phyloP scores from a whole-genome alignment of 805 yeast species.

The Candida coleopterorum region DNA sequence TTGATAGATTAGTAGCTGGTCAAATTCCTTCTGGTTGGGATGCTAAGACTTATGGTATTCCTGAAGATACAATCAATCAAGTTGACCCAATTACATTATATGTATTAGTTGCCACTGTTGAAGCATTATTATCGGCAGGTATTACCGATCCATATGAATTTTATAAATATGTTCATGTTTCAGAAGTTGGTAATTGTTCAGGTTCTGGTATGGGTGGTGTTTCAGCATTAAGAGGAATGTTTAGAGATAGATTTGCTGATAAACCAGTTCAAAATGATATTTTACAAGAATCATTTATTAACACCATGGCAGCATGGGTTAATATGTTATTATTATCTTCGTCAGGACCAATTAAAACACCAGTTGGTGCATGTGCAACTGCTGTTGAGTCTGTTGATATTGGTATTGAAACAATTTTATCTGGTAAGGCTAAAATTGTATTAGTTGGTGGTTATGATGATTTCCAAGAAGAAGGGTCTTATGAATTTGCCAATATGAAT shows the following conservation, averaged over 20 bases:
- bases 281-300: slow-evolving; percentile 96
- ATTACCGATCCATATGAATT: slow-evolving; percentile 97
- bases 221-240: slow-evolving; percentile 94
- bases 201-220: slow-evolving; percentile 99
- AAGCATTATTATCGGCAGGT: slow-evolving; percentile 92
- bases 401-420: slow-evolving; percentile 89
- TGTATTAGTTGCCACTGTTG: slow-evolving; percentile 90
- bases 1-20: slow-evolving; percentile 78
- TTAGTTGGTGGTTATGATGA: slow-evolving; percentile 99
- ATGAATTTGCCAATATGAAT: slow-evolving; percentile 97
- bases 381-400: slow-evolving; percentile 95
- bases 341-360: slow-evolving; percentile 98
- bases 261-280: slow-evolving; percentile 95
- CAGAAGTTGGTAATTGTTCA: slow-evolving; percentile 98
- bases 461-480: slow-evolving; percentile 98
- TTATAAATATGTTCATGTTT: slow-evolving; percentile 95
- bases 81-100: slow-evolving; percentile 95
- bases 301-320: slow-evolving; percentile 99
- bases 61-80: slow-evolving; percentile 88
- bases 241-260: slow-evolving; percentile 89
- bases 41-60: slow-evolving; percentile 89
- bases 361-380: slow-evolving; percentile 99
- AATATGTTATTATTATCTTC: slow-evolving; percentile 95
- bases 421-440: slow-evolving; percentile 94
- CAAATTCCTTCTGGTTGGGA: slow-evolving; percentile 99